Conservation (phyloP, 495 filamentous ascomycete genomes). For the Penicillium nucicola region DNA sequence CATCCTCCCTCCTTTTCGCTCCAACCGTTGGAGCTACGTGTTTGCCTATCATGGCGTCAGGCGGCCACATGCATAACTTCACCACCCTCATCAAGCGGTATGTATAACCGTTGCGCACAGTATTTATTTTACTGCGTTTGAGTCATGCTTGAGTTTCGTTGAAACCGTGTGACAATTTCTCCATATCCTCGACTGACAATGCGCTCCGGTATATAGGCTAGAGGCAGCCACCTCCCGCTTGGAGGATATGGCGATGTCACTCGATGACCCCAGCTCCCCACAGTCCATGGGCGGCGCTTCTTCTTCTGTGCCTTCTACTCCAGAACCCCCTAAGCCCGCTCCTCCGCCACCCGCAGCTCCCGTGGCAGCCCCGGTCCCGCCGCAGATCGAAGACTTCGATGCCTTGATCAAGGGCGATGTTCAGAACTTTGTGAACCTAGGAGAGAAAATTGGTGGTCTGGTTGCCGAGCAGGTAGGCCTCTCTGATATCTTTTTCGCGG, state of each 20-base stretch:
- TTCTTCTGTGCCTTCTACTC: slow-evolving; percentile 31
- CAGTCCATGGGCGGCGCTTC: slow-evolving; percentile 41
- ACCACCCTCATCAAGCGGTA: slow-evolving; percentile 98
- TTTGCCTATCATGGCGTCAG: slow-evolving; percentile 47
- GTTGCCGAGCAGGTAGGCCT: slow-evolving; percentile 72
- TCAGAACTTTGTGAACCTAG: slow-evolving; percentile 71
- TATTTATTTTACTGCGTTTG: not conserved
- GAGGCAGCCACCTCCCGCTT: slow-evolving; percentile 95
- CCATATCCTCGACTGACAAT: slow-evolving; percentile 21
- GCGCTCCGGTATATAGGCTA: slow-evolving; percentile 57
- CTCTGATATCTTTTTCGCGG: not conserved
- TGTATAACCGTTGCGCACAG: slow-evolving; percentile 18
- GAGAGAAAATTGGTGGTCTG: slow-evolving; percentile 70
- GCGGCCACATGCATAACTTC: slow-evolving; percentile 86
- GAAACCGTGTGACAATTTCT: not conserved
- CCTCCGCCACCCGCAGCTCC: slow-evolving; percentile 44
- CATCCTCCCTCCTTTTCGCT: not conserved
- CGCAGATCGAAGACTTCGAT: slow-evolving; percentile 82
- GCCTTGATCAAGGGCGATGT: slow-evolving; percentile 71
- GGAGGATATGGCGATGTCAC: slow-evolving; percentile 86
- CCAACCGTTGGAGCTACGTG: slow-evolving; percentile 21
- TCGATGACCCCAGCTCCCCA: slow-evolving; percentile 53
- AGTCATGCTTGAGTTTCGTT: not conserved
- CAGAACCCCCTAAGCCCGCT: slow-evolving; percentile 38
- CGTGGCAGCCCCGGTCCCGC: slow-evolving; percentile 62